Evolutionary conservation across 2,329 filamentous ascomycete genomes (phyloP).

Genomic region (Davidsoniella eucalypti): DNA sequence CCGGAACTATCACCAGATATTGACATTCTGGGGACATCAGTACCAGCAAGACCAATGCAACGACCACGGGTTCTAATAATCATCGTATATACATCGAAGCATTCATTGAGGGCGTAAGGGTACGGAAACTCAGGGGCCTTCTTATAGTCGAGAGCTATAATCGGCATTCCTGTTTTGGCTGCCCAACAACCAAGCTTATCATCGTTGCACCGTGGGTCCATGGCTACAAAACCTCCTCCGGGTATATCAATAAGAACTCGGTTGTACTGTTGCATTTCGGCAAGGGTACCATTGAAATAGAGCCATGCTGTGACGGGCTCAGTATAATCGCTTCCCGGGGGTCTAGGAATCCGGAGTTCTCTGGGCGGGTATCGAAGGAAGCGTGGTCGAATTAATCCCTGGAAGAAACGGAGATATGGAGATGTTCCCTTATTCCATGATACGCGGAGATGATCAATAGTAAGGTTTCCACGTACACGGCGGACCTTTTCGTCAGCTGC

Average conservation of each 20-base stretch:
- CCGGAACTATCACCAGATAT: constrained; percentile 33
- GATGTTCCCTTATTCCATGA: constrained; percentile 93
- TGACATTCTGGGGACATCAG: constrained; percentile 24
- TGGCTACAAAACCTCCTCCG: constrained; percentile 88
- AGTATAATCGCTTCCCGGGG: constrained; percentile 61
- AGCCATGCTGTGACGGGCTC: constrained; percentile 78
- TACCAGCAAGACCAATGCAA: constrained; percentile 29
- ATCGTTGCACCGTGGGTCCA: constrained; percentile 87
- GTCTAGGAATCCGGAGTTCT: constrained; percentile 69
- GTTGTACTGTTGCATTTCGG: constrained; percentile 57
- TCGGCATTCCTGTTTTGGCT: constrained; percentile 68
- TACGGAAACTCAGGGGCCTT: constrained; percentile 36
- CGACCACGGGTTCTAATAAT: constrained; percentile 23
- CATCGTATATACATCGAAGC: constrained; percentile 29
- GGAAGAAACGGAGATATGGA: constrained; percentile 63
- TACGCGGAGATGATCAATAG: constrained; percentile 77
- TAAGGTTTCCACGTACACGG: constrained; percentile 72
- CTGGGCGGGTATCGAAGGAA: constrained; percentile 70
- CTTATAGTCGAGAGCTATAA: constrained; percentile 76
- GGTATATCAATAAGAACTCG: constrained; percentile 79
- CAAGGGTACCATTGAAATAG: constrained; percentile 80
- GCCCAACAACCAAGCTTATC: constrained; percentile 92
- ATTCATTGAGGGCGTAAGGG: constrained; percentile 32
- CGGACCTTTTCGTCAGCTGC: constrained; percentile 92
- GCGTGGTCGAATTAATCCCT: constrained; percentile 56